Evolutionary conservation across 805 yeast genomes (phyloP).

Genomic region (Cyberlindnera sargentensis): DNA sequence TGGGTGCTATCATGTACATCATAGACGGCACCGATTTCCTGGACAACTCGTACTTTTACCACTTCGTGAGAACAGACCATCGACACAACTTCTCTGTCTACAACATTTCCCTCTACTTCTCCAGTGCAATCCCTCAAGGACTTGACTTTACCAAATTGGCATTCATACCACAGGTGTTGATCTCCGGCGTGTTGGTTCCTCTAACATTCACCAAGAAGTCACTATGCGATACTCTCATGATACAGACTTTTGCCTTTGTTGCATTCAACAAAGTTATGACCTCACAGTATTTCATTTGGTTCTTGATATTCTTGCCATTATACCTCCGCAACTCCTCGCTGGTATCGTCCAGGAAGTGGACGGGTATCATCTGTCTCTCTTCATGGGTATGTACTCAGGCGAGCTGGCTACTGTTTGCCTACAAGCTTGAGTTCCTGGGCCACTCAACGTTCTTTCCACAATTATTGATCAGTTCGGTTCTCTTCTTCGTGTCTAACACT

Average conservation of each 20-base stretch:
- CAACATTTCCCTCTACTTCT: constrained; percentile 63
- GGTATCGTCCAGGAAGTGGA: constrained; percentile 19
- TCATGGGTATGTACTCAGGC: constrained; percentile 73
- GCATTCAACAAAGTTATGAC: constrained; percentile 80
- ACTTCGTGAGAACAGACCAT: constrained; percentile 78
- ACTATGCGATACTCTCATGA: constrained; percentile 49
- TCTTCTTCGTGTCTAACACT: constrained; percentile 57
- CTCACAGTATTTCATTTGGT: constrained; percentile 96
- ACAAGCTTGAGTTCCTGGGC: constrained; percentile 75
- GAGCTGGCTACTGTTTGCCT: constrained; percentile 74
- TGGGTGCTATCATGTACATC: constrained; percentile 56
- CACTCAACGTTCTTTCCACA: constrained; percentile 52
- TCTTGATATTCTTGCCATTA: constrained; percentile 75
- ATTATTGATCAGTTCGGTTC: constrained; percentile 45
- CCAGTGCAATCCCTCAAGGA: constrained; percentile 31
- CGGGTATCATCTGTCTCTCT: constrained; percentile 35
- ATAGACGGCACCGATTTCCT: constrained; percentile 72
- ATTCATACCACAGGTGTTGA: constrained; percentile 71
- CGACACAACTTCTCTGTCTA: constrained; percentile 92
- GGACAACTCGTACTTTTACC: constrained; percentile 75
- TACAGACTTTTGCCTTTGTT: constrained; percentile 75
- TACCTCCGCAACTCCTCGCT: constrained; percentile 43
- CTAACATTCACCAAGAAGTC: constrained; percentile 34
- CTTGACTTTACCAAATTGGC: constrained; percentile 50
- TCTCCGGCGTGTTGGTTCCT: constrained; percentile 59